These are phyloP conservation scores for Gypsophila paniculata DNA, from an alignment of 179 eudicot species.

Conservation along the genomic window DNA sequence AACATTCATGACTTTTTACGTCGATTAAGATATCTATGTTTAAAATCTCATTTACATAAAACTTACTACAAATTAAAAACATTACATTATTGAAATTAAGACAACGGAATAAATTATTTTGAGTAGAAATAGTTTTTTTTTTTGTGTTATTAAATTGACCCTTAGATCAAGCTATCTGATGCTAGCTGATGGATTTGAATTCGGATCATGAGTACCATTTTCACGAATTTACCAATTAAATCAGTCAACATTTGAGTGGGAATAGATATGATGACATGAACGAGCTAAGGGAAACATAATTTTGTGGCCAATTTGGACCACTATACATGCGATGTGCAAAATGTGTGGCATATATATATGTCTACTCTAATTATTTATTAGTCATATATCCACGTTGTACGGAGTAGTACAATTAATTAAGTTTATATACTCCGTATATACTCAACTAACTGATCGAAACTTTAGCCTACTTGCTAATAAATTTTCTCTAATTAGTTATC, in stretches of 20 bases:
- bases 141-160: too few relatives aligned
- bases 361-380: background rate
- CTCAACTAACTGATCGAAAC: background rate
- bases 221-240: too few relatives aligned
- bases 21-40: too few relatives aligned
- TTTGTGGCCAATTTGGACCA: slow-evolving; percentile 24
- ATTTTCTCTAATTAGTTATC: background rate
- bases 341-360: slow-evolving; percentile 30
- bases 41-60: too few relatives aligned
- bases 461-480: slow-evolving; percentile 7
- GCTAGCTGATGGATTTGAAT: too few relatives aligned
- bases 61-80: too few relatives aligned
- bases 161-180: too few relatives aligned
- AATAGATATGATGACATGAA: slow-evolving; percentile 18
- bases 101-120: too few relatives aligned
- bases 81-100: too few relatives aligned
- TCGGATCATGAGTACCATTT: too few relatives aligned
- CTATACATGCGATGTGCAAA: slow-evolving; percentile 15
- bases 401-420: background rate
- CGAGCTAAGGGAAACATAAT: slow-evolving; percentile 9
- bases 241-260: too few relatives aligned
- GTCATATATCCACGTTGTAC: slow-evolving; percentile 21
- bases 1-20: too few relatives aligned
- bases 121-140: background rate
- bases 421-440: background rate